A percentile compares a stretch with the other conserved stretches of the same genome.
Conservation (phyloP, 2,329 filamentous ascomycete genomes). For the Herpotrichia juniperi region DNA sequence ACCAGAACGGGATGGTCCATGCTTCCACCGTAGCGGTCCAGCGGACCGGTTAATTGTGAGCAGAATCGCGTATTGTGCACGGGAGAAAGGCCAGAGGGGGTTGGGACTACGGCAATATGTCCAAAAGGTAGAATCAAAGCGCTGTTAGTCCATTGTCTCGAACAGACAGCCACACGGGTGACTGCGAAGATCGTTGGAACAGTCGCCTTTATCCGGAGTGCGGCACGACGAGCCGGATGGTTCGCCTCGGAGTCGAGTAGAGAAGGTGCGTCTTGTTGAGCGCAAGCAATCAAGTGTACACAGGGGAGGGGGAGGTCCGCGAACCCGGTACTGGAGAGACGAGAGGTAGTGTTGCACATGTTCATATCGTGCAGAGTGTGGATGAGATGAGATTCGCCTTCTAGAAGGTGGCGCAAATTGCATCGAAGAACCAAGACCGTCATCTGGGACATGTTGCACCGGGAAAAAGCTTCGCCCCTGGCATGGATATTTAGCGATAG, state of each 20-base stretch:
- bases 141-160: slow-evolving; percentile 10
- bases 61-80: slow-evolving; percentile 23
- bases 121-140: slow-evolving; percentile 17
- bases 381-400: neutral
- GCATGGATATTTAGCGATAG: neutral
- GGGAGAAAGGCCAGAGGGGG: slow-evolving; percentile 26
- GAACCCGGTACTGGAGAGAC: slow-evolving; percentile 3
- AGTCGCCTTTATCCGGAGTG: neutral
- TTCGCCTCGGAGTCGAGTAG: neutral
- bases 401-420: slow-evolving; percentile 1
- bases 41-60: slow-evolving; percentile 39
- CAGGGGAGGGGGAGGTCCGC: slow-evolving; percentile 3
- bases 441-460: slow-evolving; percentile 1
- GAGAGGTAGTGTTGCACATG: neutral
- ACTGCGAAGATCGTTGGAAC: neutral
- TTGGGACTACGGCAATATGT: slow-evolving; percentile 23
- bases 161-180: neutral
- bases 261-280: slow-evolving; percentile 1
- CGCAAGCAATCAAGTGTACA: neutral
- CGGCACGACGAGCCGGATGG: slow-evolving; percentile 9
- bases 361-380: neutral
- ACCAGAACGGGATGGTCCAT: slow-evolving; percentile 20
- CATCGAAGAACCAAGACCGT: neutral
- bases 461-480: neutral
- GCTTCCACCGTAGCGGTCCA: slow-evolving; percentile 26